Percentiles rank a stretch among this genome's conserved stretches.
Evolutionary conservation across 192 early-diverging fungal species (phyloP).

Genomic region (Coemansia sp.): DNA sequence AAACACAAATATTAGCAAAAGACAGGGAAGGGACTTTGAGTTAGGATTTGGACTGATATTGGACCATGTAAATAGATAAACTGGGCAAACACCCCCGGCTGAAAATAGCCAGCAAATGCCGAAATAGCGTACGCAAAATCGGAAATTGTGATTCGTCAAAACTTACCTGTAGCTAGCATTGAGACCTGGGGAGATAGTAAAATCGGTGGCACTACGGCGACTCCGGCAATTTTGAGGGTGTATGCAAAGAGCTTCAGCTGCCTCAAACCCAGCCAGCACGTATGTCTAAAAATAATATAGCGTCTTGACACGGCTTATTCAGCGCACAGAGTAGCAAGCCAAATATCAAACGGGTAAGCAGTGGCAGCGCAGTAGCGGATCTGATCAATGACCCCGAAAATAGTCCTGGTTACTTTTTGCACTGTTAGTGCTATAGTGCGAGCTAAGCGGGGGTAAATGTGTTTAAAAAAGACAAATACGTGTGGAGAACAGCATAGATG

Average conservation of each 20-base stretch:
- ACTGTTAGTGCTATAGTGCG: not conserved
- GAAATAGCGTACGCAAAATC: constrained; percentile 19
- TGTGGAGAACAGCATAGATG: not conserved
- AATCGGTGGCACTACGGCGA: not conserved
- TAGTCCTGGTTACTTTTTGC: not conserved
- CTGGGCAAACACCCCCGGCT: not conserved
- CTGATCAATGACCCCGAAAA: constrained; percentile 9
- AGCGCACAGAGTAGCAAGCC: not conserved
- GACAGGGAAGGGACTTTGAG: not conserved
- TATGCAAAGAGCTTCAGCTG: not conserved
- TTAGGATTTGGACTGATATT: not conserved
- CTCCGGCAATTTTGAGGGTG: not conserved
- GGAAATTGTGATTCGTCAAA: constrained; percentile 5
- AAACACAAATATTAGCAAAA: not conserved
- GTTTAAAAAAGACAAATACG: not conserved
- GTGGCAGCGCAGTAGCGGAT: not conserved
- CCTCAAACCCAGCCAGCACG: not conserved
- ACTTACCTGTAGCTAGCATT: constrained; percentile 2
- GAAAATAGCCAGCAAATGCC: constrained; percentile 29
- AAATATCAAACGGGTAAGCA: not conserved
- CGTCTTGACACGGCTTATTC: not conserved
- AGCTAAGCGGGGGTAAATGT: not conserved
- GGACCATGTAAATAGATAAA: not conserved
- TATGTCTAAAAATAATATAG: constrained; percentile 9
- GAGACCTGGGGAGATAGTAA: not conserved